phyloP scores from a whole-genome alignment of 1,139 yeast species.

The Zhuliangozyma blackwelliae region DNA sequence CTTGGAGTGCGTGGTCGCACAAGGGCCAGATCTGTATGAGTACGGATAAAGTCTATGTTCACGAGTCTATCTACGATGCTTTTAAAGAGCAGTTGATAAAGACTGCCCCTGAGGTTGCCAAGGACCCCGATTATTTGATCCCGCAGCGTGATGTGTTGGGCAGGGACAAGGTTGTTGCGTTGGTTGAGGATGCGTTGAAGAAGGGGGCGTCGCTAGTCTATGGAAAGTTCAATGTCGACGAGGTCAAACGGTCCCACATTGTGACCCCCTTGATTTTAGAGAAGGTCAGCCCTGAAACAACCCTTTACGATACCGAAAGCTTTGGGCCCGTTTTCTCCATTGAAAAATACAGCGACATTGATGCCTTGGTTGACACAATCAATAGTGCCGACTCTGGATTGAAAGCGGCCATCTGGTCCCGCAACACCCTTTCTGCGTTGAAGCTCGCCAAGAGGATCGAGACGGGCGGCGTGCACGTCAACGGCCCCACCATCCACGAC shows the following conservation, averaged over 20 bases:
- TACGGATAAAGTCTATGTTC: constrained; percentile 34
- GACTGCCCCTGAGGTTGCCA: constrained; percentile 13
- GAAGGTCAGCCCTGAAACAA: constrained; percentile 30
- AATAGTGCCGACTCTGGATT: constrained; percentile 41
- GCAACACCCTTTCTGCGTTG: constrained; percentile 36
- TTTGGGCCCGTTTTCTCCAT: constrained; percentile 49
- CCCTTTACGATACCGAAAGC: constrained; percentile 30
- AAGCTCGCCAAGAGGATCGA: constrained; percentile 33
- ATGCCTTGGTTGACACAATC: constrained; percentile 22
- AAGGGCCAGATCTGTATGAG: constrained; percentile 48
- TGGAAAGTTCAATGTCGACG: constrained; percentile 15
- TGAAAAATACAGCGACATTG: constrained; percentile 26
- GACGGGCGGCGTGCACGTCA: constrained; percentile 50
- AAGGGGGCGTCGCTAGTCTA: constrained; percentile 37
- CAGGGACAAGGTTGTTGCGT: constrained; percentile 17
- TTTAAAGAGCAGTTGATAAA: constrained; percentile 19
- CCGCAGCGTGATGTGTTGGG: constrained; percentile 27
- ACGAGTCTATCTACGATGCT: constrained; percentile 27
- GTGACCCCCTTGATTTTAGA: constrained; percentile 31
- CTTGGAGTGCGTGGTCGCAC: constrained; percentile 36
- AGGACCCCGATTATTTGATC: constrained; percentile 19
- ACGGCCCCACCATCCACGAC: constrained; percentile 45
- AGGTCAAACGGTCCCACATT: constrained; percentile 7
- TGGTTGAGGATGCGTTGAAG: constrained; percentile 38
- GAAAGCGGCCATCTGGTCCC: constrained; percentile 55